A percentile compares a stretch with the other conserved stretches of the same genome.
Conservation (phyloP, 1,284 basidiomycete genomes). For the Apiotrichum gamsii region DNA sequence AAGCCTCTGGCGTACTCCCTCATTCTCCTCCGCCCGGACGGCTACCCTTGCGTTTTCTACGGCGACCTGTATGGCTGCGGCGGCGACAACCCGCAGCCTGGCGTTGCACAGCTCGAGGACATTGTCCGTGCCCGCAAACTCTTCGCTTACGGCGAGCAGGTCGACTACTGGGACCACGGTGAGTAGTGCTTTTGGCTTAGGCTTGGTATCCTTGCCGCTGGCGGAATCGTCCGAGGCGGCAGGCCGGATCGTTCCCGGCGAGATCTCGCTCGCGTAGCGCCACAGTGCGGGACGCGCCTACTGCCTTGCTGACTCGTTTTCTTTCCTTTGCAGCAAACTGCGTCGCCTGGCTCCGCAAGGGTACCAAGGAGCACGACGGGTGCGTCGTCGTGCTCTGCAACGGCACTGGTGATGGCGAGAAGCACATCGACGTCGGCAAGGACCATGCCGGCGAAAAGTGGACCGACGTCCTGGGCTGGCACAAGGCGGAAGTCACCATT, state of each 20-base stretch:
- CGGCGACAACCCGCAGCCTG: constrained; percentile 50
- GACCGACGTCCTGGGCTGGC: constrained; percentile 56
- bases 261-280: too few species aligned
- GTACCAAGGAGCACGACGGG: constrained; percentile 51
- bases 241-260: too few species aligned
- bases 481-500: constrained; percentile 52
- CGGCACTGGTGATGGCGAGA: constrained; percentile 45
- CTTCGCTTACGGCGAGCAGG: constrained; percentile 53
- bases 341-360: constrained; percentile 53
- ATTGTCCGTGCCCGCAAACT: constrained; percentile 52
- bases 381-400: constrained; percentile 50
- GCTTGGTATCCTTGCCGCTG: too few species aligned
- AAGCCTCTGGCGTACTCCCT: constrained; percentile 68
- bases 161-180: constrained; percentile 53
- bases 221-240: too few species aligned
- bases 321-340: constrained; percentile 40
- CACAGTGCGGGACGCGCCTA: too few species aligned
- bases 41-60: constrained; percentile 93
- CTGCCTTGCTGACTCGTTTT: too few species aligned
- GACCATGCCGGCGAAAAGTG: constrained; percentile 54
- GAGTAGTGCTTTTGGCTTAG: constrained; percentile 35
- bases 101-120: constrained; percentile 51
- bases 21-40: constrained; percentile 71
- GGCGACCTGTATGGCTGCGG: constrained; percentile 65
- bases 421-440: constrained; percentile 52